Evolutionary conservation across 257 asterid genomes (phyloP).

Genomic region (Penstemon newberryi): DNA sequence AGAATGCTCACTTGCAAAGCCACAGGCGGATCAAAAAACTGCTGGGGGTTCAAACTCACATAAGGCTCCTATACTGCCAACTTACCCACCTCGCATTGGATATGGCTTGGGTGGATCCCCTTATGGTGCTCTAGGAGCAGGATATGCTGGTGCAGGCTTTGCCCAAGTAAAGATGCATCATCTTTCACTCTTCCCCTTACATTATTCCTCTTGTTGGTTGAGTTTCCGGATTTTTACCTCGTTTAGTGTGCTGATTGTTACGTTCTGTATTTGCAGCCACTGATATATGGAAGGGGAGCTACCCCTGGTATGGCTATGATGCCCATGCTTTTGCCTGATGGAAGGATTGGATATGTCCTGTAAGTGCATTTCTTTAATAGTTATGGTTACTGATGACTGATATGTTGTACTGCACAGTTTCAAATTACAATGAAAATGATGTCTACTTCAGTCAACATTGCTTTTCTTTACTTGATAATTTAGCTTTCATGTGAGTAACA

Average conservation of each 20-base stretch:
- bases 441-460: background rate
- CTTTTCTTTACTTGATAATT: background rate
- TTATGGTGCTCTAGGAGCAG: slow-evolving; percentile 73
- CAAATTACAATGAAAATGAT: background rate
- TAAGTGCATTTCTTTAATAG: slow-evolving; percentile 44
- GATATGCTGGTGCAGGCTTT: slow-evolving; percentile 57
- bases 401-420: background rate
- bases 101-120: slow-evolving; percentile 81
- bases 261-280: slow-evolving; percentile 50
- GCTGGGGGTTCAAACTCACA: slow-evolving; percentile 60
- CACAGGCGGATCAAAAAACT: slow-evolving; percentile 84
- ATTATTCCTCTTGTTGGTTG: background rate
- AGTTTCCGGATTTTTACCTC: slow-evolving; percentile 7
- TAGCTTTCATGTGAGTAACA: too few species aligned
- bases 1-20: slow-evolving; percentile 98
- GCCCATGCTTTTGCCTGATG: slow-evolving; percentile 99
- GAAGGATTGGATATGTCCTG: slow-evolving; percentile 99
- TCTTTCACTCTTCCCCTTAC: slow-evolving; percentile 13
- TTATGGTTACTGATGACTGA: background rate
- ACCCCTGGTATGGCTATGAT: slow-evolving; percentile 98
- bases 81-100: slow-evolving; percentile 77
- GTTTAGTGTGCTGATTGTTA: slow-evolving; percentile 24
- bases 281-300: slow-evolving; percentile 78
- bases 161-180: slow-evolving; percentile 63
- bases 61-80: slow-evolving; percentile 58